Evolutionary conservation across 2,329 filamentous ascomycete genomes (phyloP), one percentile per base, ranked within the genome.

Genomic region (Microcyclosporella mali): DNA sequence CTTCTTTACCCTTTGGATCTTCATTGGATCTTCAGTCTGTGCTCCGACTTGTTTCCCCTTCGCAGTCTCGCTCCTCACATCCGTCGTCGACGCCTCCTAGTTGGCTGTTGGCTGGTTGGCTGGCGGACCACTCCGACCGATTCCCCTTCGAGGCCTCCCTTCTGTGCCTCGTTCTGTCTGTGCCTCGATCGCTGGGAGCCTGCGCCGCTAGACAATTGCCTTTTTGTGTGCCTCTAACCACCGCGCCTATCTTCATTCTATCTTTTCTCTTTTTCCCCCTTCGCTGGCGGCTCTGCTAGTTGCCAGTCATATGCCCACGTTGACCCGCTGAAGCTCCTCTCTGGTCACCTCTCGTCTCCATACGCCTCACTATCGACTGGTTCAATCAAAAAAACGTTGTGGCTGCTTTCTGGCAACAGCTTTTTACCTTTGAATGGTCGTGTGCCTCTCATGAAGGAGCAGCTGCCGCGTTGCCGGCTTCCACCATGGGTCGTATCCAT

Each of bases 281-380:
- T 25, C 6, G 21, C 6, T 6, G 21, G 21, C 4, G 21, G 21
- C 21, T 25, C 27, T 37, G 18, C 36, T 33, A 25, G 2, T 19
- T 35, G 36, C 46, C 43, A 49, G 43, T 52, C 49, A 47, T 43
- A 45, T 49, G 43, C 37, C 32, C 46, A 45, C 49, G 49, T 49
- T 51, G 43, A 41, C 41, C 47, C 33, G 37, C 40, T 34, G 25
- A 19, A 17, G 11, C 33, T 17, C 15, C 31, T 33, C 11, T 32
- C 30, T 16, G 30, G 12, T 12, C 30, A n/a, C n/a, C n/a, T n/a
- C n/a, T n/a, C n/a, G n/a, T 32, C 30, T 32, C 11, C 30, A 16
- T 6, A n/a, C 30, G 4, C 30, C 15, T 32, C 30, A n/a, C 30
- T 14, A 32, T 12, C 30, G 12, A 32, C 12, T 32, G 6, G 12